Evolutionary conservation across 331 rosid genomes (phyloP), one percentile per base, ranked within the genome.

Genomic region (Pyracantha coccinea): DNA sequence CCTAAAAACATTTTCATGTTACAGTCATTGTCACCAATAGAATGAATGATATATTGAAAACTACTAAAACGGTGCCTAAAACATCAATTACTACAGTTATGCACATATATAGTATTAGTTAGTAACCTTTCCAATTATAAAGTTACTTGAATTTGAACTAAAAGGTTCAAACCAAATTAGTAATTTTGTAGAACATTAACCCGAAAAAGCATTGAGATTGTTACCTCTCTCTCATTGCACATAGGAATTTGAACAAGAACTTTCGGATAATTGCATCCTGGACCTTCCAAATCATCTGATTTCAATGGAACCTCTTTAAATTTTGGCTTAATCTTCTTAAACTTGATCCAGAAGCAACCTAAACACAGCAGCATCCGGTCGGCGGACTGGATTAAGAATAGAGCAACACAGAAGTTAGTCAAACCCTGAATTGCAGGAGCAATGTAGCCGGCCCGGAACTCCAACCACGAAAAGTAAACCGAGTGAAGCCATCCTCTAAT

Each of bases 181-280:
- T 23, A 63, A 35, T 71, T 53, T 27, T 14, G 29, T 33, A 23
- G 5, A 72, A 72, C 38, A 11, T 33, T 9, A 35, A 35, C 45
- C 44, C 6, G 19, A 35, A 66, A 41, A 61, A 27, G 54, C 2
- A 61, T 7, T 27, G 47, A 59, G 47, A 61, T 17, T 17, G 20
- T 60, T 61, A 87, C 91, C 91, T 87, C 91, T 82, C 81, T 84
- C 84, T 87, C 90, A 77, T 87, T 87, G 60, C 88, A 73, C 77
- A 73, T 73, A 5, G 77, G 77, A 73, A 73, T 73, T 27, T 73
- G 77, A 19, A 73, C 77, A n/a, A 87, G 91, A 23, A 87, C 88
- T 83, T 75, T 79, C 54, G 91, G 91, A 65, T 68, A 75, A 50
- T 47, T 79, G 32, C 64, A 45, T 31, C 81, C 75, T 1, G 84